Conservation (phyloP, 176 grass and related monocot genomes). For the Carex parvula region DNA sequence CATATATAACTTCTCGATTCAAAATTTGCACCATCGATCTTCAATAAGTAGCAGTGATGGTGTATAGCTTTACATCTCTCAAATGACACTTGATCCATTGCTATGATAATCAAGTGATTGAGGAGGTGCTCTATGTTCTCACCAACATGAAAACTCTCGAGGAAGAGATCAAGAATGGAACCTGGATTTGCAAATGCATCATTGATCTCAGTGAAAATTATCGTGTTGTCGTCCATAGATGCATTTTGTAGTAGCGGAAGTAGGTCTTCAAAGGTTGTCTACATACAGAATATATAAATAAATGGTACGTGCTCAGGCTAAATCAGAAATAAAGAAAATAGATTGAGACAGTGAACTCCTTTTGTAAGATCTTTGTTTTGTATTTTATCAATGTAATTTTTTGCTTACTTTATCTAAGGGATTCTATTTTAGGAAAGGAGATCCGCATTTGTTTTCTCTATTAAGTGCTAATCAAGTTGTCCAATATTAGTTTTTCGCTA, state of each 20-base stretch:
- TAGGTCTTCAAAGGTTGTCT: constrained; percentile 15
- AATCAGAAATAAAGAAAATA: neutral
- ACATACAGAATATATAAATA: neutral
- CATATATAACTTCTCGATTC: constrained; percentile 12
- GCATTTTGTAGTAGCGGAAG: constrained; percentile 14
- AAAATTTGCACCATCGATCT: neutral
- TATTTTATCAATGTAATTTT: too few species aligned
- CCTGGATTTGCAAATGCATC: constrained; percentile 6
- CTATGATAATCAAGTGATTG: constrained; percentile 21
- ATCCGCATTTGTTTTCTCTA: too few species aligned
- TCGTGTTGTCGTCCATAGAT: constrained; percentile 29
- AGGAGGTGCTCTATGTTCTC: constrained; percentile 28
- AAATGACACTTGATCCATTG: constrained; percentile 28
- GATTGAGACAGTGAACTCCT: neutral
- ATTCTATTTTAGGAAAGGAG: too few species aligned
- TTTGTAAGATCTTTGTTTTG: neutral
- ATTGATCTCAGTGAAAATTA: constrained; percentile 33
- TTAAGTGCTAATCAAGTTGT: too few species aligned
- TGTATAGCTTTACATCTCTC: constrained; percentile 21
- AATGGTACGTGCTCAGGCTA: neutral
- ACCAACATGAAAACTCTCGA: constrained; percentile 29
- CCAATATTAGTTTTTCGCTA: too few species aligned
- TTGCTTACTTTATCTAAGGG: neutral
- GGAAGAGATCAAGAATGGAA: constrained; percentile 28
- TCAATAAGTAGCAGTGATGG: constrained; percentile 24